Evolutionary conservation across 2,329 filamentous ascomycete genomes (phyloP).

Genomic region (Penicillium sp.): DNA sequence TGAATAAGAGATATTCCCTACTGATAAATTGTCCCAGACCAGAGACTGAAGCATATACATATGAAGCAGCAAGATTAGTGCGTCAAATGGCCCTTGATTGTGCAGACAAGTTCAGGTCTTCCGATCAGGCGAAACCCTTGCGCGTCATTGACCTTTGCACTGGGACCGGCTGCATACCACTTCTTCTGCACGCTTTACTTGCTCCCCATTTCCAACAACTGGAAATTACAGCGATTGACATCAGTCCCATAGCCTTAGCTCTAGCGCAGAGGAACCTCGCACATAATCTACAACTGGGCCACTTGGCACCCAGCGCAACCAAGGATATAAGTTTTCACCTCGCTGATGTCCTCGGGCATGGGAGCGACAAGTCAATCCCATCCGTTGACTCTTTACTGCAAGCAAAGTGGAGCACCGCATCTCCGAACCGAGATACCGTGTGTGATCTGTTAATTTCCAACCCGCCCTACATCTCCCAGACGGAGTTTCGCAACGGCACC

Average conservation of each 20-base stretch:
- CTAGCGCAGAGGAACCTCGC: conserved; percentile 64
- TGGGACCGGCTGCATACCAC: conserved; percentile 83
- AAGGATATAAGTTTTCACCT: conserved; percentile 46
- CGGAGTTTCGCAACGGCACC: conserved; percentile 55
- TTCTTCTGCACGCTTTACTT: conserved; percentile 67
- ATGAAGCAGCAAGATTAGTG: conserved; percentile 52
- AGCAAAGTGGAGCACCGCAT: not conserved
- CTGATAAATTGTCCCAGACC: conserved; percentile 38
- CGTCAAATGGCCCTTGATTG: conserved; percentile 13
- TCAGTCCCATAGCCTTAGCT: conserved; percentile 61
- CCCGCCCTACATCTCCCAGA: conserved; percentile 79
- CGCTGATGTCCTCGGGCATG: conserved; percentile 42
- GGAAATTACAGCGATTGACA: conserved; percentile 66
- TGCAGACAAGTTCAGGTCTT: not conserved
- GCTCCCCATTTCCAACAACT: conserved; percentile 41
- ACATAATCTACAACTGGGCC: conserved; percentile 45
- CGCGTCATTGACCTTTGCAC: conserved; percentile 81
- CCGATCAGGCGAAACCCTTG: conserved; percentile 37
- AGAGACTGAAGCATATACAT: conserved; percentile 68
- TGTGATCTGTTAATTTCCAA: conserved; percentile 76
- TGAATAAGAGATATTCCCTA: not conserved
- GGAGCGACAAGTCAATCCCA: not conserved
- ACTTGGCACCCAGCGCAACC: conserved; percentile 26
- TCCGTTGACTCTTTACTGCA: conserved; percentile 17
- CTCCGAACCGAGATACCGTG: not conserved